Percentiles rank a stretch among this genome's conserved stretches.
These are phyloP conservation scores for Hymenoscyphus occultus DNA, from an alignment of 2,329 filamentous ascomycete genomes.

Conservation along the genomic window DNA sequence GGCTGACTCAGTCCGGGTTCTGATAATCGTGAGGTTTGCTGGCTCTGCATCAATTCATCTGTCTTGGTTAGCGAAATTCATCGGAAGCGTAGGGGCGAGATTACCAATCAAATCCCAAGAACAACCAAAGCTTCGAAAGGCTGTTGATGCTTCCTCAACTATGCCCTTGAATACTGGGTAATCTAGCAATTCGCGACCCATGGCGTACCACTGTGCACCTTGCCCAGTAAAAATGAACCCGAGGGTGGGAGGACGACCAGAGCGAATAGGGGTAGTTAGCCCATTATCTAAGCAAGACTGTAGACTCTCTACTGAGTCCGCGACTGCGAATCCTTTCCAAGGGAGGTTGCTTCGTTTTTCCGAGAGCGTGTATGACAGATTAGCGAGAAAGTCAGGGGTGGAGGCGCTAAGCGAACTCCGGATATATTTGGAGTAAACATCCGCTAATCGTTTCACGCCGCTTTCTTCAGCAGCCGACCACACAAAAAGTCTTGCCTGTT, in stretches of 20 bases:
- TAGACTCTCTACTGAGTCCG: neutral
- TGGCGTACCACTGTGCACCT: conserved; percentile 33
- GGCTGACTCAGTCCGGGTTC: conserved; percentile 17
- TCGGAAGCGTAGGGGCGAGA: neutral
- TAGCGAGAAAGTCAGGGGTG: neutral
- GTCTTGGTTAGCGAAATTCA: neutral
- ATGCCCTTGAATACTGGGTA: conserved; percentile 15
- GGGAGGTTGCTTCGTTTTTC: conserved; percentile 25
- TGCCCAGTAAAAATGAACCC: conserved; percentile 34
- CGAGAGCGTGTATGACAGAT: conserved; percentile 17
- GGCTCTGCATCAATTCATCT: neutral
- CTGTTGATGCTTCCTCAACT: conserved; percentile 1
- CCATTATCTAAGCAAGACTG: neutral
- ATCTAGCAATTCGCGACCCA: conserved; percentile 28
- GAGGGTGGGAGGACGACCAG: neutral
- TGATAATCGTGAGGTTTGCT: neutral
- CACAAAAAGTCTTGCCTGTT: conserved; percentile 8
- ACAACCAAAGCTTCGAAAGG: neutral
- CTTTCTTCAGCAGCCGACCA: conserved; percentile 11
- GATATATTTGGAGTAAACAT: neutral
- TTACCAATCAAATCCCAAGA: conserved; percentile 8
- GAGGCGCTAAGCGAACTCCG: neutral
- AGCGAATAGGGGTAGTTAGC: neutral
- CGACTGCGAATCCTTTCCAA: conserved; percentile 4
- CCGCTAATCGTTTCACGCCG: neutral